Evolutionary conservation across 768 basidiomycete genomes (phyloP).

Genomic region (Suillus alpinus): DNA sequence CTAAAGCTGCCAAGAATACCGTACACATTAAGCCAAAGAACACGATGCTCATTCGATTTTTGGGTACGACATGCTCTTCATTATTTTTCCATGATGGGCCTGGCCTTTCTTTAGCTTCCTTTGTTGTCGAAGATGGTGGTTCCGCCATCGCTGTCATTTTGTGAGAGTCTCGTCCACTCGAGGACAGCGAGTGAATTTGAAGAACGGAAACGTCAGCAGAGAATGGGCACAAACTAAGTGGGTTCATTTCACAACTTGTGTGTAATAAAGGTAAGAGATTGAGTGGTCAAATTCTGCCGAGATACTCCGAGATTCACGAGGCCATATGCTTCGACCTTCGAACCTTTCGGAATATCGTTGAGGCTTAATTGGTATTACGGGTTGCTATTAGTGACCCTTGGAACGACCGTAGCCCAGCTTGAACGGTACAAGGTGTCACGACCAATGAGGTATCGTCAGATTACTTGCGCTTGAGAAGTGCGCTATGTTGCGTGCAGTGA

Average conservation of each 20-base stretch:
- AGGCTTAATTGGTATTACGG: not conserved
- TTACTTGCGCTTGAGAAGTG: too few relatives aligned
- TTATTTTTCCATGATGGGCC: constrained; percentile 35
- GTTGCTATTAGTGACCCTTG: not conserved
- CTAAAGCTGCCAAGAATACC: constrained; percentile 46
- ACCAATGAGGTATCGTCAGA: not conserved
- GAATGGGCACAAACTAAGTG: not conserved
- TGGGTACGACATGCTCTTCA: constrained; percentile 42
- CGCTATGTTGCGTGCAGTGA: too few relatives aligned
- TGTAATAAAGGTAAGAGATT: not conserved
- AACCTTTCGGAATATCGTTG: not conserved
- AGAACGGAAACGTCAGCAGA: not conserved
- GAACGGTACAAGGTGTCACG: not conserved
- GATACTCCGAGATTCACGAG: not conserved
- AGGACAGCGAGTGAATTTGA: not conserved
- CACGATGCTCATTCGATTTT: constrained; percentile 41
- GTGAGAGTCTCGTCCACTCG: not conserved
- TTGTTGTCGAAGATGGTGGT: not conserved
- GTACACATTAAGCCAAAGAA: constrained; percentile 43
- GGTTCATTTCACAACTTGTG: not conserved
- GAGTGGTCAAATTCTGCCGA: not conserved
- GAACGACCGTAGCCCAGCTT: not conserved
- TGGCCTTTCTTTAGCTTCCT: constrained; percentile 16
- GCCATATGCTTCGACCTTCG: not conserved
- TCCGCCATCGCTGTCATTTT: not conserved